A percentile compares a stretch with the other conserved stretches of the same genome.
phyloP scores from a whole-genome alignment of 495 filamentous ascomycete genomes.

The Podospora tetraspora region DNA sequence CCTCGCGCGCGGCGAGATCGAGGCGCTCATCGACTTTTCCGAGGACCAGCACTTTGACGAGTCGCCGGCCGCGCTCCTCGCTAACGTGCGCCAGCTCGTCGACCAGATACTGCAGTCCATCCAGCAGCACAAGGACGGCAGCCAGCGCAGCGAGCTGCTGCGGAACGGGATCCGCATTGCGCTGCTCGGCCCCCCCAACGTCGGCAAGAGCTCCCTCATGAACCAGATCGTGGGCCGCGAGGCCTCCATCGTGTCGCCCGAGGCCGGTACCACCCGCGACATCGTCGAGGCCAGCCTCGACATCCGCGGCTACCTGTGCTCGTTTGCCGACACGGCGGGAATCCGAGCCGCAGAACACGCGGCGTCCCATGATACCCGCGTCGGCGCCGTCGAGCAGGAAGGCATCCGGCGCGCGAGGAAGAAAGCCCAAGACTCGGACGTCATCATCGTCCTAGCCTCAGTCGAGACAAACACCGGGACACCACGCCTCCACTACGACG shows the following conservation, averaged over 20 bases:
- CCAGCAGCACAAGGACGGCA: slow-evolving; percentile 63
- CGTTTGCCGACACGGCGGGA: slow-evolving; percentile 88
- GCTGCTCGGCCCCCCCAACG: slow-evolving; percentile 87
- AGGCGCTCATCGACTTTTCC: slow-evolving; percentile 93
- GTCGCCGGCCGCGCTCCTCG: slow-evolving; percentile 63
- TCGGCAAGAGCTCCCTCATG: slow-evolving; percentile 88
- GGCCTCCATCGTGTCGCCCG: slow-evolving; percentile 86
- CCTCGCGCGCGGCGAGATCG: slow-evolving; percentile 80
- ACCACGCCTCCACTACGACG: slow-evolving; percentile 42
- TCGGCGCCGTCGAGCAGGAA: slow-evolving; percentile 79
- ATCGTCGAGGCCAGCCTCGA: slow-evolving; percentile 90
- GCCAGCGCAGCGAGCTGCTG: slow-evolving; percentile 77
- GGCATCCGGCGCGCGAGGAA: slow-evolving; percentile 83
- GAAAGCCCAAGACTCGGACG: slow-evolving; percentile 75
- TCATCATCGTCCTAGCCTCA: slow-evolving; percentile 76
- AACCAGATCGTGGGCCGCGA: slow-evolving; percentile 90
- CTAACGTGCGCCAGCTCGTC: slow-evolving; percentile 62
- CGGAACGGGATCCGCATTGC: slow-evolving; percentile 81
- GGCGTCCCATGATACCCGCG: slow-evolving; percentile 24
- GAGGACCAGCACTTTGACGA: slow-evolving; percentile 98
- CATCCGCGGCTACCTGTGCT: slow-evolving; percentile 80
- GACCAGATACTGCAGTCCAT: slow-evolving; percentile 55
- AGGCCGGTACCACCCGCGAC: slow-evolving; percentile 90
- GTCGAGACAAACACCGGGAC: slow-evolving; percentile 46
- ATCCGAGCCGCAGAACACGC: slow-evolving; percentile 44